Conservation (phyloP, 257 asterid genomes). For the Hygrophila difformis region DNA sequence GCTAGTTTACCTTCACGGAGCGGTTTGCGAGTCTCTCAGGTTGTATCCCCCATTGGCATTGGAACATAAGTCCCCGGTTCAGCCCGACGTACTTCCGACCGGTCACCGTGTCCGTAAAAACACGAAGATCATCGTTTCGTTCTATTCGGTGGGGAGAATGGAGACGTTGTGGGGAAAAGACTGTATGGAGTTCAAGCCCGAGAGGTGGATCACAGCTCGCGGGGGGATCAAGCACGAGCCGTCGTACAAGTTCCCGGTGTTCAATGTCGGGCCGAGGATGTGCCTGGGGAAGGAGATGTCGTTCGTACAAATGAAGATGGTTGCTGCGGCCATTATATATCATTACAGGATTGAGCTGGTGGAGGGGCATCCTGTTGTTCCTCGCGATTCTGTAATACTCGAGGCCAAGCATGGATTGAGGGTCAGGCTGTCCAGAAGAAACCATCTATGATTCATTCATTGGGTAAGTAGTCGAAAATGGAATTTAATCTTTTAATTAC, state of each 20-base stretch:
- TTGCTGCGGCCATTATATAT: slow-evolving; percentile 23
- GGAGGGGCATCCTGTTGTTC: slow-evolving; percentile 16
- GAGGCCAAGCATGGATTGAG: slow-evolving; percentile 22
- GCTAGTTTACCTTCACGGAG: slow-evolving; percentile 36
- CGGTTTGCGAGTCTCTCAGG: slow-evolving; percentile 36
- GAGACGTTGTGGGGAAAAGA: slow-evolving; percentile 39
- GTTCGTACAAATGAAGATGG: slow-evolving; percentile 36
- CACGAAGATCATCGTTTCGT: slow-evolving; percentile 20
- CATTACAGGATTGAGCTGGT: slow-evolving; percentile 19
- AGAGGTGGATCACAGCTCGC: slow-evolving; percentile 22
- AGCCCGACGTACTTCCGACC: slow-evolving; percentile 27
- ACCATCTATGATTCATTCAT: too few relatives aligned
- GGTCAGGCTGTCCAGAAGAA: slow-evolving; percentile 16
- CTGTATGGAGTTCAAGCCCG: slow-evolving; percentile 35
- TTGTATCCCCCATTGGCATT: slow-evolving; percentile 32
- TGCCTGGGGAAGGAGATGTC: slow-evolving; percentile 41
- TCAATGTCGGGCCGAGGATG: slow-evolving; percentile 37
- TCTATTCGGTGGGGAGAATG: slow-evolving; percentile 35
- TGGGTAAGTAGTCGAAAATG: too few relatives aligned
- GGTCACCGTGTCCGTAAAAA: slow-evolving; percentile 16
- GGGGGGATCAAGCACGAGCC: slow-evolving; percentile 29
- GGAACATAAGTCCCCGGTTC: slow-evolving; percentile 25
- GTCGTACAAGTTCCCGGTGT: slow-evolving; percentile 34
- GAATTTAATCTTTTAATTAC: too few relatives aligned
- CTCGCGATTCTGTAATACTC: slow-evolving; percentile 17